Conservation (phyloP, 257 asterid species). For the Solanum neorickii region DNA sequence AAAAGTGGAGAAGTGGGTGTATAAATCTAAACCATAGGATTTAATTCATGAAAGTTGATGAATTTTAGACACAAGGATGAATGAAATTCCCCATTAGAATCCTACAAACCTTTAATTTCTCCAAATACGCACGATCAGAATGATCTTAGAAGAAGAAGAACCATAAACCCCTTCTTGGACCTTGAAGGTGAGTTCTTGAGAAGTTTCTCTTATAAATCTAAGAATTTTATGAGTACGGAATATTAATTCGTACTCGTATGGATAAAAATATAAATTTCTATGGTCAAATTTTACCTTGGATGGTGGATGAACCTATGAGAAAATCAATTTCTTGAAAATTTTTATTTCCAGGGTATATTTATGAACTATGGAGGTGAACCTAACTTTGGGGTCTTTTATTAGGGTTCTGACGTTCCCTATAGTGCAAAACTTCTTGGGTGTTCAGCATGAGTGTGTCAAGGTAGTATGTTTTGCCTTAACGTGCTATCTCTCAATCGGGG, state of each 20-base stretch:
- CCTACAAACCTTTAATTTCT: not conserved
- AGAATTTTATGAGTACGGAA: not conserved
- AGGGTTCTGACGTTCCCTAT: not conserved
- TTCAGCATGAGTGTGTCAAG: not conserved
- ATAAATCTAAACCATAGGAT: not conserved
- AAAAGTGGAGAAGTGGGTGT: not conserved
- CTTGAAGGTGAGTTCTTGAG: not conserved
- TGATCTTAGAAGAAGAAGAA: not conserved
- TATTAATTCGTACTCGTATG: not conserved
- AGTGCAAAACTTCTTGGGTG: not conserved
- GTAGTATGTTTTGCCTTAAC: not conserved
- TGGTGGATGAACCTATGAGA: not conserved
- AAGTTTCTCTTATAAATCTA: not conserved
- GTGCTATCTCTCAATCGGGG: accelerated
- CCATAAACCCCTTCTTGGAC: not conserved
- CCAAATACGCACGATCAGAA: not conserved
- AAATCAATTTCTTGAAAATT: not conserved
- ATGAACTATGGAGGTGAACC: not conserved
- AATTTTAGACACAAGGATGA: not conserved
- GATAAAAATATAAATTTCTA: no score
- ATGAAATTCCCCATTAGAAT: not conserved
- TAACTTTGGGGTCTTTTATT: not conserved
- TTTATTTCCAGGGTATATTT: not conserved
- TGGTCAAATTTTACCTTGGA: not conserved
- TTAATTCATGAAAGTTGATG: no score